Conservation (phyloP, 2,329 filamentous ascomycete genomes). For the Dothistroma septosporum region DNA sequence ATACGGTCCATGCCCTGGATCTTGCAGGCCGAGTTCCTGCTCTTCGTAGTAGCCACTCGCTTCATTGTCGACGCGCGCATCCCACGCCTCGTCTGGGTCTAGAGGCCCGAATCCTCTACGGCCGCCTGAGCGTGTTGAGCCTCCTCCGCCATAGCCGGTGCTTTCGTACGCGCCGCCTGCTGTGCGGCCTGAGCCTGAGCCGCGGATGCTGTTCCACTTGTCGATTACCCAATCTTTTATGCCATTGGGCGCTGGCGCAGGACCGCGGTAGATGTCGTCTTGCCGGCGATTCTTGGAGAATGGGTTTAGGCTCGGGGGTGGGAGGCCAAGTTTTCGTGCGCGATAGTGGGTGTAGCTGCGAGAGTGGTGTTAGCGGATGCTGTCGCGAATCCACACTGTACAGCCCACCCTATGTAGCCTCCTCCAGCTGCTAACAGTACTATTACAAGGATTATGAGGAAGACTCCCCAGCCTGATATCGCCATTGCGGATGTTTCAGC, state of each 20-base stretch:
- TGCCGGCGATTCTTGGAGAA: conserved; percentile 48
- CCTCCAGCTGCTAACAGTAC: conserved; percentile 54
- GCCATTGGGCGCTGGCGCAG: conserved; percentile 56
- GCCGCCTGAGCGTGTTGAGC: conserved; percentile 14
- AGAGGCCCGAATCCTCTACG: conserved; percentile 60
- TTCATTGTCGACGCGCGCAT: conserved; percentile 71
- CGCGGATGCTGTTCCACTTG: conserved; percentile 60
- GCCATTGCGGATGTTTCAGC: conserved; percentile 15
- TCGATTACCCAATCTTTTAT: conserved; percentile 70
- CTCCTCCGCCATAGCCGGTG: conserved; percentile 30
- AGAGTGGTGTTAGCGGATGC: not conserved
- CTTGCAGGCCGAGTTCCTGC: conserved; percentile 62
- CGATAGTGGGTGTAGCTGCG: conserved; percentile 62
- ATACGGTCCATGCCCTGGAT: conserved; percentile 40
- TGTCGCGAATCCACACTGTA: not conserved
- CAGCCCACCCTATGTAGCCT: conserved; percentile 58
- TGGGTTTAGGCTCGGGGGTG: conserved; percentile 64
- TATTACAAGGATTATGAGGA: conserved; percentile 69
- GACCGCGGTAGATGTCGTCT: conserved; percentile 42
- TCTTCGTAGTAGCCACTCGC: conserved; percentile 70
- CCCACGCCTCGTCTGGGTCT: conserved; percentile 84
- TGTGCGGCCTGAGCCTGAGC: conserved; percentile 52
- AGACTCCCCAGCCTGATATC: conserved; percentile 51
- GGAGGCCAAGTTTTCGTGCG: conserved; percentile 68
- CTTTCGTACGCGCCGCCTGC: conserved; percentile 49